Conservation (phyloP, 2,329 filamentous ascomycete species). For the Lecanosticta acicola region DNA sequence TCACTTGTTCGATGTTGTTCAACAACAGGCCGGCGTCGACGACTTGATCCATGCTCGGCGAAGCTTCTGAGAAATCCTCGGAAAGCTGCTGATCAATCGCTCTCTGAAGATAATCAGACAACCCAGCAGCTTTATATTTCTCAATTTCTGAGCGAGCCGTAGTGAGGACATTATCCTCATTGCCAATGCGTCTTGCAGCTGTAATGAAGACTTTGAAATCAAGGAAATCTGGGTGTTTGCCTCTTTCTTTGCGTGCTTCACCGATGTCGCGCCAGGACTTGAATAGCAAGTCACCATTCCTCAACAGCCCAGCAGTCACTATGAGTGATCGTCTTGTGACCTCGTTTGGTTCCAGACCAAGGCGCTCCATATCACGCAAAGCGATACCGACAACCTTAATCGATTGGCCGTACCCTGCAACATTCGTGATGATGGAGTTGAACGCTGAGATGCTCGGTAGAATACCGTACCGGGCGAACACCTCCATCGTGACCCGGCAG, state of each 20-base stretch:
- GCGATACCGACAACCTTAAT: conserved; percentile 27
- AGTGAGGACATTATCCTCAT: neutral
- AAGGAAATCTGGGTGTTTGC: conserved; percentile 14
- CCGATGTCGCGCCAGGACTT: conserved; percentile 31
- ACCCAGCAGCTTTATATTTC: neutral
- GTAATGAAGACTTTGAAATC: conserved; percentile 28
- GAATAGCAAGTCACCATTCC: conserved; percentile 25
- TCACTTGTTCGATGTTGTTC: conserved; percentile 14
- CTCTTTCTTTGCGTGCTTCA: conserved; percentile 8
- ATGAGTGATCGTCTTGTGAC: conserved; percentile 34
- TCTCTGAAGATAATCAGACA: too few relatives aligned
- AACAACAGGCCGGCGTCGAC: conserved; percentile 6
- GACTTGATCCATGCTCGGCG: neutral
- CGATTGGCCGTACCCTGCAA: conserved; percentile 30
- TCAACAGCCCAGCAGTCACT: conserved; percentile 30
- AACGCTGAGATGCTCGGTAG: conserved; percentile 30
- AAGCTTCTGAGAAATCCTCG: neutral
- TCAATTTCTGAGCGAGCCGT: neutral
- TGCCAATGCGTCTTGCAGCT: conserved; percentile 17
- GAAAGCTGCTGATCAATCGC: neutral
- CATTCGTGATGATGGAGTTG: conserved; percentile 35
- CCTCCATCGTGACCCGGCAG: conserved; percentile 26
- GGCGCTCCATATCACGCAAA: conserved; percentile 26
- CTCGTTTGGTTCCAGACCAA: conserved; percentile 26
- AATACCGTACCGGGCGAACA: conserved; percentile 27